phyloP scores from a whole-genome alignment of 2,329 filamentous ascomycete genomes.

The Gremmenia infestans region DNA sequence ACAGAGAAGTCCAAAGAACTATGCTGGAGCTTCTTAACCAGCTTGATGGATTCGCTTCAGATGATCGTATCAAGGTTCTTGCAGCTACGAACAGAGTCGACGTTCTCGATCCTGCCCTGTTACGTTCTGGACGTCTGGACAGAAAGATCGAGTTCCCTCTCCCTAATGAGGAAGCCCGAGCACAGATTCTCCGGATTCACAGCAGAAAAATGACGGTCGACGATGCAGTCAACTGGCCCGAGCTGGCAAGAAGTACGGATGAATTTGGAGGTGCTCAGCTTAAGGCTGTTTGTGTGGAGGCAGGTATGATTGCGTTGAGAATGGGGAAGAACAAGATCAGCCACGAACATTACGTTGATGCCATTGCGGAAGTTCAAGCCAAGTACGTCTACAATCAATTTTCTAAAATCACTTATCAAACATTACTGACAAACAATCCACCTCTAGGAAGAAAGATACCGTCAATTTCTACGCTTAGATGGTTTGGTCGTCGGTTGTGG shows the following conservation, averaged over 20 bases:
- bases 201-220: slow-evolving; percentile 98
- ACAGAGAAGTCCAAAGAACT: slow-evolving; percentile 95
- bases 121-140: slow-evolving; percentile 88
- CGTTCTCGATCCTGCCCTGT: slow-evolving; percentile 83
- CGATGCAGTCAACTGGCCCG: slow-evolving; percentile 88
- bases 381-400: neutral
- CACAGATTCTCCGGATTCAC: slow-evolving; percentile 96
- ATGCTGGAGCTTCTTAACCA: slow-evolving; percentile 99
- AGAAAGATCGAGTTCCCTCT: slow-evolving; percentile 98
- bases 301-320: slow-evolving; percentile 95
- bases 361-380: slow-evolving; percentile 90
- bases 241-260: slow-evolving; percentile 92
- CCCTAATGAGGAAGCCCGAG: slow-evolving; percentile 94
- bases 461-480: slow-evolving; percentile 29
- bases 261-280: slow-evolving; percentile 97
- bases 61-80: slow-evolving; percentile 94
- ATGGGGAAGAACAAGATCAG: slow-evolving; percentile 94
- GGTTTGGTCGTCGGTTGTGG: slow-evolving; percentile 10
- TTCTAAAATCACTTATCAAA: neutral
- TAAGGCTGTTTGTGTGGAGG: slow-evolving; percentile 98
- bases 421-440: slow-evolving; percentile 42
- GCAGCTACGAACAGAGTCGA: slow-evolving; percentile 93
- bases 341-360: slow-evolving; percentile 98
- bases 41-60: slow-evolving; percentile 94
- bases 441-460: slow-evolving; percentile 66